Conservation (phyloP, 1,139 yeast species). For the Spathaspora jeffriesii region DNA sequence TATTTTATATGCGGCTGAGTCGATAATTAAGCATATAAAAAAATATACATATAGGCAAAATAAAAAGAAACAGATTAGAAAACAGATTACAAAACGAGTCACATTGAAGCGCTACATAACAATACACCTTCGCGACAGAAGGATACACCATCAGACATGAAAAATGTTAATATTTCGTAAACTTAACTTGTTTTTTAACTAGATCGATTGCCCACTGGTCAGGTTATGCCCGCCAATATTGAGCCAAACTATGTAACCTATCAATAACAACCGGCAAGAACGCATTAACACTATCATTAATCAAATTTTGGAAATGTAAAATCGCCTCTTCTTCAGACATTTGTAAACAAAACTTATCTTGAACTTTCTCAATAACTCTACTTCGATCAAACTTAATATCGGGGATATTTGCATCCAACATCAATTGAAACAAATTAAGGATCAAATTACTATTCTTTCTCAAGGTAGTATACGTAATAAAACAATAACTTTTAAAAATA, state of each 20-base stretch:
- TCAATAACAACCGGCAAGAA: slow-evolving; percentile 94
- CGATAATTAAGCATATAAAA: too few relatives aligned
- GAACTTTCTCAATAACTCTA: slow-evolving; percentile 83
- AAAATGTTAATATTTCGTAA: too few relatives aligned
- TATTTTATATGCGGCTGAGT: too few relatives aligned
- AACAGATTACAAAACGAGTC: too few relatives aligned
- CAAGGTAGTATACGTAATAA: slow-evolving; percentile 88
- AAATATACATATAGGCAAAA: too few relatives aligned
- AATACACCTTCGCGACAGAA: too few relatives aligned
- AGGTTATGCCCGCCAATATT: slow-evolving; percentile 87
- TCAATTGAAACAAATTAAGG: slow-evolving; percentile 85
- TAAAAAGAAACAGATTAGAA: too few relatives aligned
- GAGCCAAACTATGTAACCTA: slow-evolving; percentile 91
- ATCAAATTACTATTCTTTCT: slow-evolving; percentile 90
- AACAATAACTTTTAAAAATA: slow-evolving; percentile 89
- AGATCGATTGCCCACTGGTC: too few relatives aligned
- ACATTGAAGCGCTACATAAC: too few relatives aligned
- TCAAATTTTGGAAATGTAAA: slow-evolving; percentile 87
- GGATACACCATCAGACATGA: too few relatives aligned
- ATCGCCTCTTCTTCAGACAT: slow-evolving; percentile 97
- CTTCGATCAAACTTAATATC: slow-evolving; percentile 75
- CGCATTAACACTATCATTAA: slow-evolving; percentile 93
- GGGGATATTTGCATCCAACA: slow-evolving; percentile 94
- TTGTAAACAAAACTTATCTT: slow-evolving; percentile 90
- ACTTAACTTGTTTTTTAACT: too few relatives aligned